Percentiles rank a stretch among this genome's conserved stretches.
Evolutionary conservation across 495 filamentous ascomycete species (phyloP).

Genomic region (Hypoxylon intermedium): DNA sequence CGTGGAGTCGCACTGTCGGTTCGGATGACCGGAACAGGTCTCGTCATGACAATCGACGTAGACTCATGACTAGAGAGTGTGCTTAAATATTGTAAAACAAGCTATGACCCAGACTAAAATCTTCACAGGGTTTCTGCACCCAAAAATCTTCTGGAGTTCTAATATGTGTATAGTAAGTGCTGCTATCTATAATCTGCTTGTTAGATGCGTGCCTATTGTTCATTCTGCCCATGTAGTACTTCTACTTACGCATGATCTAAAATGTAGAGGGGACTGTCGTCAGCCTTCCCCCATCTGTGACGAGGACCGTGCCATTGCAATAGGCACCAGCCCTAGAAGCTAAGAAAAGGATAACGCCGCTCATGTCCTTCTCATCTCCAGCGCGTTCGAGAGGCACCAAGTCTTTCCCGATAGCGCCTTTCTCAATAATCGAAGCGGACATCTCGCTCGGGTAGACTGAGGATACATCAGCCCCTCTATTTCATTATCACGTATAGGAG

Average conservation of each 20-base stretch:
- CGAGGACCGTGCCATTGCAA: conserved; percentile 64
- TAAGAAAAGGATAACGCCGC: conserved; percentile 66
- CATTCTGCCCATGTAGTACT: not conserved
- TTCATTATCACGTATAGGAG: not conserved
- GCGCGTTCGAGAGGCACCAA: conserved; percentile 58
- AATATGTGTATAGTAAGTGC: no score
- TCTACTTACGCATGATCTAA: conserved; percentile 38
- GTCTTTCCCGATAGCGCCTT: conserved; percentile 40
- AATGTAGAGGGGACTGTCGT: conserved; percentile 62
- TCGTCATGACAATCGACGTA: not conserved
- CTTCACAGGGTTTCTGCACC: no score
- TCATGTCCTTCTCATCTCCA: conserved; percentile 67
- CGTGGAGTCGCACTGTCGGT: conserved; percentile 3
- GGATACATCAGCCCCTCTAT: not conserved
- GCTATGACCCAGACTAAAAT: no score
- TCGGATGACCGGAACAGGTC: conserved; percentile 23
- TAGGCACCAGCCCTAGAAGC: conserved; percentile 69
- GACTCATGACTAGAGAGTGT: no score
- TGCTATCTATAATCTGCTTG: not conserved
- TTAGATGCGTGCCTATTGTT: not conserved
- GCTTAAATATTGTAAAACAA: no score
- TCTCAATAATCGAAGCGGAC: conserved; percentile 56
- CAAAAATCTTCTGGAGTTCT: no score
- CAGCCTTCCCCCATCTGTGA: conserved; percentile 68
- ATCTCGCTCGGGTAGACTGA: conserved; percentile 71